A percentile compares a stretch with the other conserved stretches of the same genome.
Conservation (phyloP, 345 rosid genomes). For the Gossypium thurberi region DNA sequence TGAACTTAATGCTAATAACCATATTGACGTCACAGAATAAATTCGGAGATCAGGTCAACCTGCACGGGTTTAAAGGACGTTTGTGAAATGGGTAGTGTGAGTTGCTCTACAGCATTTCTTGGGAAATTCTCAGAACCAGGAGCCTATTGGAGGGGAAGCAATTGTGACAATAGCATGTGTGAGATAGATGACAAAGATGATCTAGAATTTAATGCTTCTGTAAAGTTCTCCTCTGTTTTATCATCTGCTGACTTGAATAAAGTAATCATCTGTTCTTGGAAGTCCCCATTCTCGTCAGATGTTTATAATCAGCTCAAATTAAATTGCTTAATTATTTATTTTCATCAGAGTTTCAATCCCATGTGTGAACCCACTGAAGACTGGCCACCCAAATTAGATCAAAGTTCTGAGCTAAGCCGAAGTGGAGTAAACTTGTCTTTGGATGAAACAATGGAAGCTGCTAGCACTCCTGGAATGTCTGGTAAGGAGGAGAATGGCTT, state of each 20-base stretch:
- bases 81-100: conserved; percentile 56
- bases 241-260: conserved; percentile 56
- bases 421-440: conserved; percentile 32
- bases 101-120: conserved; percentile 42
- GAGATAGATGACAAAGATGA: conserved; percentile 72
- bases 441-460: conserved; percentile 25
- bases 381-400: conserved; percentile 61
- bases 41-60: conserved; percentile 45
- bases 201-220: conserved; percentile 41
- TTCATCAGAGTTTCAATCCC: conserved; percentile 76
- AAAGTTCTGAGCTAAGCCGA: conserved; percentile 35
- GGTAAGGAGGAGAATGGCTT: conserved; percentile 43
- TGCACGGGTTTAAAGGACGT: conserved; percentile 71
- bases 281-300: conserved; percentile 3
- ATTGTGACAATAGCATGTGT: conserved; percentile 65
- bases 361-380: conserved; percentile 73
- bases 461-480: conserved; percentile 28
- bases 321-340: conserved; percentile 14
- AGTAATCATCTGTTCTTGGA: conserved; percentile 34
- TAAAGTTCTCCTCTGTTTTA: conserved; percentile 37
- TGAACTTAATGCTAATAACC: conserved; percentile 18
- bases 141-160: conserved; percentile 35
- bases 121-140: conserved; percentile 37
- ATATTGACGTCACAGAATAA: conserved; percentile 35
- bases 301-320: conserved; percentile 1